Conservation (phyloP, 257 asterid genomes). For the Handroanthus guayacan region DNA sequence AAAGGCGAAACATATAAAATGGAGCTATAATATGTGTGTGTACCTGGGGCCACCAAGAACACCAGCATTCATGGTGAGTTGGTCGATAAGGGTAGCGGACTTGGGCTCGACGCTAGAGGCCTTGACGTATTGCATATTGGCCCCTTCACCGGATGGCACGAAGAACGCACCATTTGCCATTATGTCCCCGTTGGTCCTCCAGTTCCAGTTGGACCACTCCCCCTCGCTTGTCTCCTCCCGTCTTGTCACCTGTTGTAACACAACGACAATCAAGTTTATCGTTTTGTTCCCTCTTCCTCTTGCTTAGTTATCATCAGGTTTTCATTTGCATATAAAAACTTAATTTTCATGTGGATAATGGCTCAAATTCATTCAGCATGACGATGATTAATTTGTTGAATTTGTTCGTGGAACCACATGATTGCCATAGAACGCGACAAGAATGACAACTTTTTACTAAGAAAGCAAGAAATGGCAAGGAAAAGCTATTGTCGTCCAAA, state of each 20-base stretch:
- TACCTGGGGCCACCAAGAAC: constrained; percentile 79
- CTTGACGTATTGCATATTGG: constrained; percentile 56
- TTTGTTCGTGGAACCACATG: not conserved
- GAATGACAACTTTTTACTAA: not conserved
- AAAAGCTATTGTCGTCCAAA: not conserved
- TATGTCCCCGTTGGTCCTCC: constrained; percentile 86
- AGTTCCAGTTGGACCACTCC: constrained; percentile 82
- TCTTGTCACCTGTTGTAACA: constrained; percentile 64
- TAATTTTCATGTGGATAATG: not conserved
- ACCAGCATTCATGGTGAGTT: constrained; percentile 74
- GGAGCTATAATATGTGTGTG: not conserved
- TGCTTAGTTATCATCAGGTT: not conserved
- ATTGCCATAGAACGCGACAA: not conserved
- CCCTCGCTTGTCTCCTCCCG: constrained; percentile 68
- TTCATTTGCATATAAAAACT: not conserved
- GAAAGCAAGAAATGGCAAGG: not conserved
- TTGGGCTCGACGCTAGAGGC: constrained; percentile 61
- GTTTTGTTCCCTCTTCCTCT: not conserved
- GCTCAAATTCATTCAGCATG: not conserved
- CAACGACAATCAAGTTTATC: not conserved
- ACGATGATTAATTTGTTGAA: not conserved
- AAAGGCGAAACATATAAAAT: not conserved
- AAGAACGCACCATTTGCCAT: constrained; percentile 90
- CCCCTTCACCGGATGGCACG: constrained; percentile 81
- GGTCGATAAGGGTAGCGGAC: constrained; percentile 55